phyloP scores from a whole-genome alignment of 805 yeast genomes.

The Deakozyma indianensis region DNA sequence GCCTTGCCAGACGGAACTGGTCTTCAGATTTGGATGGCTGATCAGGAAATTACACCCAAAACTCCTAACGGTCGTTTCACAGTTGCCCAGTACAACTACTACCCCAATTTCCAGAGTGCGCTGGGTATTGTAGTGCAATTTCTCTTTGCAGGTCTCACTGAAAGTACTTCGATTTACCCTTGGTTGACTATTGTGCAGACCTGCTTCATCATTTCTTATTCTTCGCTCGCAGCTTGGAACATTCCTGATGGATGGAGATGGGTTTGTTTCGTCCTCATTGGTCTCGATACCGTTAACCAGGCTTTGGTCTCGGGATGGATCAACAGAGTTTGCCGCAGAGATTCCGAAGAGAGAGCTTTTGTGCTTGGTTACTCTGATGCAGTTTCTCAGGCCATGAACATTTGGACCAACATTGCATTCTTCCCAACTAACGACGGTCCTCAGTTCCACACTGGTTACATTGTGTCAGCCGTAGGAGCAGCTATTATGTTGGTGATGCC shows the following conservation, averaged over 20 bases:
- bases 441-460: slow-evolving; percentile 26
- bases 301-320: slow-evolving; percentile 30
- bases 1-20: slow-evolving; percentile 29
- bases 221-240: slow-evolving; percentile 28
- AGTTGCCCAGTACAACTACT: slow-evolving; percentile 24
- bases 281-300: slow-evolving; percentile 24
- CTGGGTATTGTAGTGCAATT: slow-evolving; percentile 29
- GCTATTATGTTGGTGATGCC: slow-evolving; percentile 25
- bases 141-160: slow-evolving; percentile 25
- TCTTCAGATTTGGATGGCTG: slow-evolving; percentile 26
- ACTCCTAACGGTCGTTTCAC: slow-evolving; percentile 20
- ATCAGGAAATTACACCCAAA: slow-evolving; percentile 9
- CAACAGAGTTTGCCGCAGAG: slow-evolving; percentile 21
- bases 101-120: slow-evolving; percentile 28
- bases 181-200: slow-evolving; percentile 21
- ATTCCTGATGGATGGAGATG: slow-evolving; percentile 27
- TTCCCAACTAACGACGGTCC: slow-evolving; percentile 30
- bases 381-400: slow-evolving; percentile 30
- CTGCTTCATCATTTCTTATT: slow-evolving; percentile 24
- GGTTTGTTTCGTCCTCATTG: slow-evolving; percentile 26
- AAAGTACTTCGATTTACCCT: slow-evolving; percentile 25
- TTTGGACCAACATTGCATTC: slow-evolving; percentile 32
- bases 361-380: slow-evolving; percentile 22
- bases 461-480: slow-evolving; percentile 24
- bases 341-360: slow-evolving; percentile 23